Base-by-base conservation (phyloP, 2,329 filamentous ascomycete genomes). In the Incumbomyces delicatus region DNA sequence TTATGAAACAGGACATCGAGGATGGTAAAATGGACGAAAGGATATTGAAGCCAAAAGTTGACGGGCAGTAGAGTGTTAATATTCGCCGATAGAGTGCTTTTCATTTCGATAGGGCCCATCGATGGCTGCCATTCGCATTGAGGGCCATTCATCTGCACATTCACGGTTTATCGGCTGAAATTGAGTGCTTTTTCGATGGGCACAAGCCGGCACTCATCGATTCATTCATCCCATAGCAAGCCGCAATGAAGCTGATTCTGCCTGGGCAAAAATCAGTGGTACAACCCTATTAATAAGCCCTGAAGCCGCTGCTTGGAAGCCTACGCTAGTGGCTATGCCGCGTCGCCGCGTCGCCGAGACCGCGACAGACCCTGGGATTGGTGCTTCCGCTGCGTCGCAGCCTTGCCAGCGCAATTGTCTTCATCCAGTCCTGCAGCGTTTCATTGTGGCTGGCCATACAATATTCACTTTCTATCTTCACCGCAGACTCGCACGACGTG, bases 1-100 rank as follows among this genome's bases (percentile, higher is more conserved):
- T 52, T 4, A 44, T 53, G 17, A 37, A 51, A 30, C 38, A 49
- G 16, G 54, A 52, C 10, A 46, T 46, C 18, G 11, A 48, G 33
- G 13, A 42, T 3, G 46, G 46, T 4, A 48, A 48, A 32, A n/a
- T 48, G 33, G 29, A 42, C 12, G 46, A 48, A 18, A 37, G 34
- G 6, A 16, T 14, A 8, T 10, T 48, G 46, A 48, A 48, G 32
- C 46, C 46, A 20, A 48, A 44, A 14, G 40, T 48, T 7, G 30
- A 42, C 3, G 46, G 46, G 30, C 46, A 48, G 29, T 43, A 27
- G 22, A 27, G n/a, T n/a, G n/a, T n/a, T n/a, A n/a, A n/a, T n/a
- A n/a, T n/a, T n/a, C n/a, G n/a, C n/a, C n/a, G 8, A 27, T 27
- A 27, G 22, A 27, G 22, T 27, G 22, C 22, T 27, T 27, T 27